These are phyloP conservation scores for Przewalskia tangutica DNA, from an alignment of 257 asterid genomes.

Conservation along the genomic window DNA sequence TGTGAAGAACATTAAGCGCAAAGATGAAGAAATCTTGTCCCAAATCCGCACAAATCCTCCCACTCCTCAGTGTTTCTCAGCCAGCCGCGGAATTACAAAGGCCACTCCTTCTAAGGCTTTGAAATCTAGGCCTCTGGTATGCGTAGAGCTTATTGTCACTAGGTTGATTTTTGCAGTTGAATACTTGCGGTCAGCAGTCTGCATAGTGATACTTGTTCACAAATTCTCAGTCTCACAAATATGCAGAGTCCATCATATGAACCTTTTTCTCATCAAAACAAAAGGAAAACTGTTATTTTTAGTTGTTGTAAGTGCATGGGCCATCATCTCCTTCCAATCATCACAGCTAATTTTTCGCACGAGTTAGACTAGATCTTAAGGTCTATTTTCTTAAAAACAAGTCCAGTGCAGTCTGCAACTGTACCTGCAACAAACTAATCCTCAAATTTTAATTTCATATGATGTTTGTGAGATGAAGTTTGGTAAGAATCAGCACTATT, in stretches of 20 bases:
- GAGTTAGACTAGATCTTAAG: neutral
- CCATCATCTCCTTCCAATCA: neutral
- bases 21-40: slow-evolving; percentile 22
- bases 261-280: neutral
- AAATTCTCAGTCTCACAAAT: neutral
- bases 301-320: neutral
- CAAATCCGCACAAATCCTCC: slow-evolving; percentile 86
- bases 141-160: neutral
- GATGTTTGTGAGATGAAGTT: neutral
- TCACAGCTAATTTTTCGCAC: neutral
- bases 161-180: neutral
- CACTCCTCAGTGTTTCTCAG: slow-evolving; percentile 92
- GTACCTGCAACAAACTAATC: neutral
- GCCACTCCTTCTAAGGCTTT: slow-evolving; percentile 32
- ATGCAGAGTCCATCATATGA: neutral
- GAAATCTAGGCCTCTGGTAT: slow-evolving; percentile 46
- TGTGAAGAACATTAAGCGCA: slow-evolving; percentile 36
- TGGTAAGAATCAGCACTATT: neutral
- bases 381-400: neutral
- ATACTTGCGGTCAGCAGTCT: neutral
- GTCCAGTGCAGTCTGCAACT: neutral
- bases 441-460: neutral
- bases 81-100: slow-evolving; percentile 23
- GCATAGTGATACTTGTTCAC: neutral
- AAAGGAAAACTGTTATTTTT: neutral